Percentiles rank a stretch among this genome's conserved stretches.
Conservation (phyloP, 2,329 filamentous ascomycete genomes). For the Eutypa lata region DNA sequence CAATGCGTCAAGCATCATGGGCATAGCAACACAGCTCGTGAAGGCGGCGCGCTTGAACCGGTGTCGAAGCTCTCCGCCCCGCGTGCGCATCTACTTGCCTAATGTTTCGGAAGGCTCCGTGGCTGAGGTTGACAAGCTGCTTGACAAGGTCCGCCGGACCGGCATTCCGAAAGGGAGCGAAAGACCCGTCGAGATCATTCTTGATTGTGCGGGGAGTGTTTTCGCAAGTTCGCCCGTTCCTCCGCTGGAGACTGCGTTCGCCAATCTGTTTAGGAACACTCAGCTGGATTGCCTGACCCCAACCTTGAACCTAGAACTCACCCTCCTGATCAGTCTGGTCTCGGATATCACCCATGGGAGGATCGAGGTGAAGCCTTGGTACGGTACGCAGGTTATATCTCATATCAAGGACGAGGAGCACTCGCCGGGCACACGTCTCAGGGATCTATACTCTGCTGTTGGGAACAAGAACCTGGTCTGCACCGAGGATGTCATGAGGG, state of each 20-base stretch:
- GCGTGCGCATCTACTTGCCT: slow-evolving; percentile 9
- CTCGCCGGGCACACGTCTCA: slow-evolving; percentile 1
- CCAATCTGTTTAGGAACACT: slow-evolving; percentile 9
- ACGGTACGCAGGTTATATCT: slow-evolving; percentile 9
- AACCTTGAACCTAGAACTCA: slow-evolving; percentile 13
- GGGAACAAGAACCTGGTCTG: background rate
- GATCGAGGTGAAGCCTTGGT: slow-evolving; percentile 10
- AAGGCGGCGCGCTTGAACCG: slow-evolving; percentile 10
- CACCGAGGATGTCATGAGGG: background rate
- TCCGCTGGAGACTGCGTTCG: slow-evolving; percentile 5
- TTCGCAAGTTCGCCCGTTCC: slow-evolving; percentile 7
- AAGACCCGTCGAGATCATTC: slow-evolving; percentile 7
- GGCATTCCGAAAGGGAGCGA: slow-evolving; percentile 7
- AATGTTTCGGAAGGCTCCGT: slow-evolving; percentile 5
- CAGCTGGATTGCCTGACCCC: slow-evolving; percentile 9
- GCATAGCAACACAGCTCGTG: slow-evolving; percentile 7
- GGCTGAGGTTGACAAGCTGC: slow-evolving; percentile 8
- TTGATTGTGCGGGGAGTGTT: slow-evolving; percentile 8
- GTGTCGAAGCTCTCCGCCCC: slow-evolving; percentile 10
- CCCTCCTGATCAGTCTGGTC: slow-evolving; percentile 11
- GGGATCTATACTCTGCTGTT: background rate
- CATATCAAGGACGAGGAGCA: slow-evolving; percentile 12
- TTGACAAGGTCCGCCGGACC: slow-evolving; percentile 3
- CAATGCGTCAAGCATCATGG: slow-evolving; percentile 6
- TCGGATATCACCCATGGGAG: slow-evolving; percentile 11